phyloP scores from a whole-genome alignment of 768 basidiomycete genomes.

The Phanerochaete sordida region DNA sequence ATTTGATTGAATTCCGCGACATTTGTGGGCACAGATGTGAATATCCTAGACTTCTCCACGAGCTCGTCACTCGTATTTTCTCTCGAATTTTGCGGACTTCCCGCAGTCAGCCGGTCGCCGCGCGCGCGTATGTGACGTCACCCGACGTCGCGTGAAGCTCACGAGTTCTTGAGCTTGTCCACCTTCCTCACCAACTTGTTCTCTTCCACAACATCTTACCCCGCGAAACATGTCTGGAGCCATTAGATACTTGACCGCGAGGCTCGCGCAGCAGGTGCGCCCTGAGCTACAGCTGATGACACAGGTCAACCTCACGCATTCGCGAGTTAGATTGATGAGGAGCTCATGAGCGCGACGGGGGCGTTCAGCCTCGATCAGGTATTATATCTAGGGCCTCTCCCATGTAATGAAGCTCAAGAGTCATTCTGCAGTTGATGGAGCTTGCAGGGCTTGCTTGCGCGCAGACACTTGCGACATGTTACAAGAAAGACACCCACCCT shows the following conservation, averaged over 20 bases:
- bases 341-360: conserved; percentile 79
- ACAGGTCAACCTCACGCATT: not conserved
- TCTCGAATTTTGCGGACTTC: too few relatives aligned
- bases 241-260: conserved; percentile 65
- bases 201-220: not conserved
- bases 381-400: not conserved
- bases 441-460: conserved; percentile 94
- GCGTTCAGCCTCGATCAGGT: conserved; percentile 96
- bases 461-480: conserved; percentile 78
- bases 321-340: conserved; percentile 7
- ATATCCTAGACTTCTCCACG: too few relatives aligned
- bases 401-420: not conserved
- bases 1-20: too few relatives aligned
- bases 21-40: too few relatives aligned
- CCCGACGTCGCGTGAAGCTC: not conserved
- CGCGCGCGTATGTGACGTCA: not conserved
- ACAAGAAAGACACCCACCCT: conserved; percentile 60
- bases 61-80: too few relatives aligned
- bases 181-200: too few relatives aligned
- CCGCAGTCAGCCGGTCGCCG: not conserved
- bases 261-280: conserved; percentile 72
- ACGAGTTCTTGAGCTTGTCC: too few relatives aligned
- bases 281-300: not conserved
- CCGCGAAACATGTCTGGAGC: conserved; percentile 33
- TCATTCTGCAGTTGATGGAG: conserved; percentile 78